Evolutionary conservation across 2,329 filamentous ascomycete species (phyloP), one percentile per base, ranked within the genome.

Genomic region (Diplodia scrobiculata): DNA sequence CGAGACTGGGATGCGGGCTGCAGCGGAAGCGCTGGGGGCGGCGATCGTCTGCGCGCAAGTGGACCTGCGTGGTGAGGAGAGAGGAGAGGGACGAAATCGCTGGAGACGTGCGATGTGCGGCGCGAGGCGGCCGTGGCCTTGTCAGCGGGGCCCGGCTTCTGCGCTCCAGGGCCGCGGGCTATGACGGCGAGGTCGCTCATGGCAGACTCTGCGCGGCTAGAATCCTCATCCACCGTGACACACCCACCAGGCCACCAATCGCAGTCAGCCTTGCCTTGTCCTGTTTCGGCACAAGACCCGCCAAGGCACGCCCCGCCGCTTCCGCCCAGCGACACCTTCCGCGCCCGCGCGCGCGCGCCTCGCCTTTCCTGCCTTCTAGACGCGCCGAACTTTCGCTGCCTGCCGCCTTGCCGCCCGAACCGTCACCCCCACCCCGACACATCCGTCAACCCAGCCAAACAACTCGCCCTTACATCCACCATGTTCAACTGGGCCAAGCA

Each of bases 401-500:
- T 50, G 41, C 55, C 55, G 25, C 25, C 32, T n/a, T 63, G 21
- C 62, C 47, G 45, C 45, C 45, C 11, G 27, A 32, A 38, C 48
- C 65, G 36, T 59, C 64, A 27, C 63, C 36, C 64, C 59, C 59
- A 53, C 60, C 65, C 29, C 63, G 32, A 48, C 25, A 45, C 34
- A 41, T 34, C 48, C 36, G 29, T 34, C 29, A 54, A 58, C 51
- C 63, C 17, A 38, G 21, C 34, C 48, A 17, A 21, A 32, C 36
- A 38, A 19, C 45, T 14, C 48, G 27, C 25, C 13, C 25, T 25
- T 34, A 36, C 29, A 54, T 41, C 60, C 68, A 77, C 68, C 67
- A 95, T 91, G 89, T 93, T 96, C 84, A 95, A 92, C 84, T 97
- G 92, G 92, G 89, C 92, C 73, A 95, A 96, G 82, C 90, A 94